Base-by-base conservation (phyloP, 164 flowering plant genomes). In the Stephania yunnanensis region DNA sequence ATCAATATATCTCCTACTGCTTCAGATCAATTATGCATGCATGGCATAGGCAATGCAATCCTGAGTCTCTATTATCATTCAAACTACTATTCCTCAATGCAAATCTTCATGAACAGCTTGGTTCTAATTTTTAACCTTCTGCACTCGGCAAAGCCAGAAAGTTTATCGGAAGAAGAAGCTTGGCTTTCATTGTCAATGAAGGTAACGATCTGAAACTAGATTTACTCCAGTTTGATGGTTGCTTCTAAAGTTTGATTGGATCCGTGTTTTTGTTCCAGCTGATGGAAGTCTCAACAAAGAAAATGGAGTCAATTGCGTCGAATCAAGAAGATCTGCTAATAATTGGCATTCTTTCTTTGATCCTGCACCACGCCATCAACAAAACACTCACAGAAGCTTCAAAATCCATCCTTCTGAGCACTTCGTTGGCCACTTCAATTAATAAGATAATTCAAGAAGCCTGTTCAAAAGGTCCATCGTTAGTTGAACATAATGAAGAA, bases 321-420 rank as follows among this genome's bases (percentile, higher is more conserved):
- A 85, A 79, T 67, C 81, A 82, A 55, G 92, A 88, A 79, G 80
- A 78, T 76, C 84, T 88, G 53, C 65, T 87, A 53, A 78, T 83
- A 29, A 63, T 88, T 74, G 86, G 87, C 72, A 83, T 89, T 81
- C 87, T 95, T 66, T 87, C 86, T 69, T 78, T 93, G 77, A 83
- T 92, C 73, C 82, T 95, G 84, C 84, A 89, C 83, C 93, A 83
- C 67, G 92, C 97, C 25, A 83, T 87, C 48, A 78, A 78, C 48
- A 80, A 84, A 64, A 86, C 75, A 71, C 86, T 95, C 42, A 36
- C 74, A 52, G 94, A 90, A 85, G 87, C 92, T 79, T 86, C 98
- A 46, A 90, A 87, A 82, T 72, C 82, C 52, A 87, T 93, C 74
- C 76, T 89, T 76, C 77, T 88, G 48, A 91, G 82, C 73, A 71